Conservation (phyloP, 768 basidiomycete genomes). For the Lactarius indigo region DNA sequence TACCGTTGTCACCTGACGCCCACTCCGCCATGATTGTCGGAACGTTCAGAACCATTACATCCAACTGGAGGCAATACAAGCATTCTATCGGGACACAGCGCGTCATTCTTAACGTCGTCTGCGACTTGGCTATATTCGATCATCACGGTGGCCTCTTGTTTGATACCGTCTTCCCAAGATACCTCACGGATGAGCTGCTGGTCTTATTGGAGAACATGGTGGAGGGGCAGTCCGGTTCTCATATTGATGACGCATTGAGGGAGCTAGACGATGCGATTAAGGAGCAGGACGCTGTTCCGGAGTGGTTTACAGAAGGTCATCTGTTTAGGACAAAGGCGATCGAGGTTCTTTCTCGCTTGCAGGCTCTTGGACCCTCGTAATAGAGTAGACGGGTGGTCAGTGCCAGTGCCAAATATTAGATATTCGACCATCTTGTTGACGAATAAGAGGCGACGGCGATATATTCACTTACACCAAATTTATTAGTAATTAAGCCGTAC, state of each 20-base stretch:
- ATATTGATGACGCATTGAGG: neutral
- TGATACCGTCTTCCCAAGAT: neutral
- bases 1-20: neutral
- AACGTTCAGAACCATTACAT: neutral
- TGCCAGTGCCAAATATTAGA: too few species aligned
- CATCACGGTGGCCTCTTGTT: neutral
- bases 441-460: too few species aligned
- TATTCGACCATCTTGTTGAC: too few species aligned
- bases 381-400: too few species aligned
- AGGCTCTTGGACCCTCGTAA: too few species aligned
- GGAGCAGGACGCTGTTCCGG: neutral
- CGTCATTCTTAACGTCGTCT: slow-evolving; percentile 27
- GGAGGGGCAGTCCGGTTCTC: neutral
- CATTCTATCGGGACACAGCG: slow-evolving; percentile 17
- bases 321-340: too few species aligned
- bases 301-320: too few species aligned
- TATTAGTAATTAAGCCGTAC: too few species aligned
- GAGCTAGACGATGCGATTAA: neutral
- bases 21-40: neutral
- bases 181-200: neutral
- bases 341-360: too few species aligned
- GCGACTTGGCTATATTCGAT: slow-evolving; percentile 20
- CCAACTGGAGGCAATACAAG: neutral
- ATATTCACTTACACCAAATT: too few species aligned
- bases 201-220: neutral